These are phyloP conservation scores for Apiospora phragmitis DNA, from an alignment of 2,329 filamentous ascomycete genomes.

Conservation along the genomic window DNA sequence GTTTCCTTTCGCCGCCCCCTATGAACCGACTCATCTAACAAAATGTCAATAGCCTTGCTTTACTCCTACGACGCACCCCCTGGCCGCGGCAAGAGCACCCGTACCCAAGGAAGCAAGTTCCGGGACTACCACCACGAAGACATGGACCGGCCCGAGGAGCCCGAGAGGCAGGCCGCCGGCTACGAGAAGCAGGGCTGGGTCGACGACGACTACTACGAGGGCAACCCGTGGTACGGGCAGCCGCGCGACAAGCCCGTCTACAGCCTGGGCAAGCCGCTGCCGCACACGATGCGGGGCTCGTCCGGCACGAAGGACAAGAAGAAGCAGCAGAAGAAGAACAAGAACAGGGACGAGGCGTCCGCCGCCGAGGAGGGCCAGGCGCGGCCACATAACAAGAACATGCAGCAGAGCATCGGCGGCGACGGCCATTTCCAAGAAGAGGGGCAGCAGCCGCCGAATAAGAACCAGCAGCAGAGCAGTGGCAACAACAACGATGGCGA, in stretches of 20 bases:
- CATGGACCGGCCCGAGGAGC: neutral
- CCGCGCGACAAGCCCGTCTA: conserved; percentile 24
- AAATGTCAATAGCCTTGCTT: no score
- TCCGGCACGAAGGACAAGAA: conserved; percentile 2
- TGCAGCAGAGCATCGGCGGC: conserved; percentile 19
- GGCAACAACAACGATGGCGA: conserved; percentile 16
- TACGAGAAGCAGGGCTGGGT: conserved; percentile 18
- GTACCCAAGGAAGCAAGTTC: neutral
- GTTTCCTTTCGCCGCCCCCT: neutral
- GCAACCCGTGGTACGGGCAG: conserved; percentile 27
- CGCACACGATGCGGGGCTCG: conserved; percentile 19
- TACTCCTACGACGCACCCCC: neutral
- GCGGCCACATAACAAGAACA: conserved; percentile 15
- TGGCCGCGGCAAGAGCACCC: neutral
- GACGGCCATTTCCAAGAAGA: conserved; percentile 14
- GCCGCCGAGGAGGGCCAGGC: conserved; percentile 11
- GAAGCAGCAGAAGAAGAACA: conserved; percentile 10
- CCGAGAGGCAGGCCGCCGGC: neutral
- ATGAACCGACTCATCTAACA: neutral
- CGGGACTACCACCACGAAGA: neutral
- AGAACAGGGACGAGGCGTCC: conserved; percentile 5
- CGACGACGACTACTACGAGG: conserved; percentile 23
- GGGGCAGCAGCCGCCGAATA: conserved; percentile 11
- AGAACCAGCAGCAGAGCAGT: conserved; percentile 20
- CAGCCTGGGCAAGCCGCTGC: conserved; percentile 26